Evolutionary conservation across 2,329 filamentous ascomycete species (phyloP).

Genomic region (Ascochyta fabae): DNA sequence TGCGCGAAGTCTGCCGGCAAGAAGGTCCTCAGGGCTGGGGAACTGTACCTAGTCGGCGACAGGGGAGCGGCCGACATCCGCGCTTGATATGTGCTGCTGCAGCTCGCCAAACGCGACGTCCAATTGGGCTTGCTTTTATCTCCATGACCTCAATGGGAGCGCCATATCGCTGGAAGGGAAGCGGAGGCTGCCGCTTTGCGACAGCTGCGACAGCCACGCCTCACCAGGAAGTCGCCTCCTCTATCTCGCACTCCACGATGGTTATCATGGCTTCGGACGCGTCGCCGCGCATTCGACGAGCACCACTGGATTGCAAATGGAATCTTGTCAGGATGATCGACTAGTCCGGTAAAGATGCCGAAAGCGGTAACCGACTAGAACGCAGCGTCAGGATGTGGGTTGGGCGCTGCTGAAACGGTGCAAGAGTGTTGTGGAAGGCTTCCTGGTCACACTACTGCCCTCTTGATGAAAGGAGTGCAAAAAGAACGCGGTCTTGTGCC

Average conservation of each 20-base stretch:
- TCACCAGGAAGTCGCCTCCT: constrained; percentile 21
- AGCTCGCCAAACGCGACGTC: constrained; percentile 13
- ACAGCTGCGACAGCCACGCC: constrained; percentile 9
- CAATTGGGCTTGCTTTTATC: constrained; percentile 16
- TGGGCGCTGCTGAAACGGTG: constrained; percentile 10
- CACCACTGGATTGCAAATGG: constrained; percentile 30
- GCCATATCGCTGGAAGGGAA: constrained; percentile 13
- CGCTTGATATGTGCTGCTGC: constrained; percentile 11
- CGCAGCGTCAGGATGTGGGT: constrained; percentile 9
- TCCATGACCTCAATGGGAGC: constrained; percentile 2
- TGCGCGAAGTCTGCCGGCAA: constrained; percentile 10
- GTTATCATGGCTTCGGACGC: constrained; percentile 12
- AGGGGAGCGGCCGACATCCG: constrained; percentile 8
- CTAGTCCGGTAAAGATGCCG: constrained; percentile 11
- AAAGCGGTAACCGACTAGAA: constrained; percentile 19
- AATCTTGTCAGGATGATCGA: constrained; percentile 24
- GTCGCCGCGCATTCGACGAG: constrained; percentile 7
- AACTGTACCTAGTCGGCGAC: neutral
- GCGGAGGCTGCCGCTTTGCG: constrained; percentile 17
- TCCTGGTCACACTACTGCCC: constrained; percentile 8
- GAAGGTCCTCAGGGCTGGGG: constrained; percentile 10
- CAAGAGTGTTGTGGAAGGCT: constrained; percentile 2
- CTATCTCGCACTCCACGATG: constrained; percentile 10
- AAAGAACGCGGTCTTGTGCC: constrained; percentile 2
- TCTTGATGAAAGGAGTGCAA: constrained; percentile 1